Conservation (phyloP, 257 asterid species). For the Mitragyna speciosa region DNA sequence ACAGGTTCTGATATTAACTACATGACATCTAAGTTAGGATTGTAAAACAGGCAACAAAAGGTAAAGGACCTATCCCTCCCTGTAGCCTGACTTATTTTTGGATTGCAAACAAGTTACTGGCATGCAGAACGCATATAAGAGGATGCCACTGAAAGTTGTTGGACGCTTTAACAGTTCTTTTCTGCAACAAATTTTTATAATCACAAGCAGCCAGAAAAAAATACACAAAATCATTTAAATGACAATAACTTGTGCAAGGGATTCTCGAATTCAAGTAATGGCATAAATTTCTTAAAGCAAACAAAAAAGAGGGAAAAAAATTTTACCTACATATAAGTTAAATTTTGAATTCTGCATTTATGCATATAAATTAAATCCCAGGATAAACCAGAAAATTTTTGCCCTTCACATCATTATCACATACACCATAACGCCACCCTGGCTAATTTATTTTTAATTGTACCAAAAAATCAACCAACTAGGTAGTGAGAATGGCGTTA, state of each 20-base stretch:
- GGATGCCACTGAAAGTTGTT: too few relatives aligned
- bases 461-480: neutral
- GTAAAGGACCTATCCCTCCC: neutral
- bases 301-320: neutral
- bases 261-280: neutral
- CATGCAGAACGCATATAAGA: neutral
- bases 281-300: neutral
- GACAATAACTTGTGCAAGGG: neutral
- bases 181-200: neutral
- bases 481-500: neutral
- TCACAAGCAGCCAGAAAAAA: neutral
- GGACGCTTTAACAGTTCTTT: neutral
- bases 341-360: neutral
- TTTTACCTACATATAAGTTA: neutral
- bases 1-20: neutral
- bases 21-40: neutral
- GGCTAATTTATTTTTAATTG: neutral
- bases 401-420: neutral
- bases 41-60: neutral
- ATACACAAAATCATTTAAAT: neutral
- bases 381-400: neutral
- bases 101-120: neutral
- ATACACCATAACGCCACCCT: neutral
- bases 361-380: too few relatives aligned
- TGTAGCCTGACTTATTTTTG: neutral